A percentile compares a stretch with the other conserved stretches of the same genome.
phyloP scores from a whole-genome alignment of 2,329 filamentous ascomycete species.

The Zalaria obscura region DNA sequence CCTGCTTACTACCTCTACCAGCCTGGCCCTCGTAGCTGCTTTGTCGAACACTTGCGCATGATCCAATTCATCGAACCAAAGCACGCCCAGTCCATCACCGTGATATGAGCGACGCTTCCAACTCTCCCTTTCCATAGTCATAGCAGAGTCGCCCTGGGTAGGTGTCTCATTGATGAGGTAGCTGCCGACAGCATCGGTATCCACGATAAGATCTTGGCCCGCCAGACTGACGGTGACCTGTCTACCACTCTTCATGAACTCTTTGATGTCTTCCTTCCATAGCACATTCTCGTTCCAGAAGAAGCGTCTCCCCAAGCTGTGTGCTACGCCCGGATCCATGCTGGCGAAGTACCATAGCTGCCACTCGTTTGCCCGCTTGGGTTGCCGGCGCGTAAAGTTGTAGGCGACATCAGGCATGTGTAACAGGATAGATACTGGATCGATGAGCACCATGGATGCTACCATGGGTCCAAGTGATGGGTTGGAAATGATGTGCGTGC shows the following conservation, averaged over 20 bases:
- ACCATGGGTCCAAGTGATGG: constrained; percentile 30
- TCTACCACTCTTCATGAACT: constrained; percentile 14
- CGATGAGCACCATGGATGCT: constrained; percentile 37
- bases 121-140: constrained; percentile 11
- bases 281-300: constrained; percentile 59
- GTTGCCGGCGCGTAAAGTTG: constrained; percentile 41
- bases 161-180: constrained; percentile 35
- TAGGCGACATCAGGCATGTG: constrained; percentile 58
- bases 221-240: constrained; percentile 44
- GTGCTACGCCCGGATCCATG: constrained; percentile 51
- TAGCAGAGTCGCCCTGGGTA: not conserved
- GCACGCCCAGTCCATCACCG: constrained; percentile 36
- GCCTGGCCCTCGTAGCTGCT: constrained; percentile 9
- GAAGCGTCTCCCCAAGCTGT: constrained; percentile 51
- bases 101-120: constrained; percentile 13
- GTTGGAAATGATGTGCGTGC: constrained; percentile 45
- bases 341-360: constrained; percentile 58
- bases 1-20: constrained; percentile 4
- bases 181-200: constrained; percentile 41
- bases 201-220: constrained; percentile 50
- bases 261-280: constrained; percentile 49
- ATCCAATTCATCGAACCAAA: constrained; percentile 48
- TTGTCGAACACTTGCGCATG: constrained; percentile 48
- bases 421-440: constrained; percentile 53
- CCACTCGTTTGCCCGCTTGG: constrained; percentile 49